phyloP scores from a whole-genome alignment of 176 grass and related monocot genomes.

The bread wheat (Triticum aestivum) region DNA sequence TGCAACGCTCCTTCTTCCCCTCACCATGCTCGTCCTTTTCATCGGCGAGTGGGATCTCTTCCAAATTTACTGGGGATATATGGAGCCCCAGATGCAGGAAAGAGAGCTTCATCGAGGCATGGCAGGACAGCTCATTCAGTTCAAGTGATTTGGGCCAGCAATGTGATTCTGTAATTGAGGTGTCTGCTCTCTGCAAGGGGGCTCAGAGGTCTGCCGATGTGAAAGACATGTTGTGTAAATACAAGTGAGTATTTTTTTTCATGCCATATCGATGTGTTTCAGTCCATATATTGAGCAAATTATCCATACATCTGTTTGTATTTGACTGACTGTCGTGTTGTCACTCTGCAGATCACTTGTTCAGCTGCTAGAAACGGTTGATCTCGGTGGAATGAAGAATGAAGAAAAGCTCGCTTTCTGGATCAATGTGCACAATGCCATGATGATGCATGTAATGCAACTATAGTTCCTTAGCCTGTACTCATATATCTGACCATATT shows the following conservation, averaged over 20 bases:
- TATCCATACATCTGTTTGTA: background rate
- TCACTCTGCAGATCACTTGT: conserved; percentile 59
- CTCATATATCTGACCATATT: background rate
- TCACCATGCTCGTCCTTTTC: conserved; percentile 95
- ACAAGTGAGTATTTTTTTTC: conserved; percentile 53
- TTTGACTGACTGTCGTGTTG: background rate
- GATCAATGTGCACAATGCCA: conserved; percentile 94
- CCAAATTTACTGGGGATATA: conserved; percentile 53
- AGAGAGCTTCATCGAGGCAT: conserved; percentile 48
- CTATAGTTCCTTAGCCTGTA: conserved; percentile 18
- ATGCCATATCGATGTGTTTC: background rate
- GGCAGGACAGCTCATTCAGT: conserved; percentile 46
- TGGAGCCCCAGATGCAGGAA: conserved; percentile 80
- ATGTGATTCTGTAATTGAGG: conserved; percentile 69
- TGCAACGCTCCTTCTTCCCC: conserved; percentile 46
- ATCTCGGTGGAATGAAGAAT: conserved; percentile 63
- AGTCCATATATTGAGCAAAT: background rate
- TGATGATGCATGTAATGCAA: conserved; percentile 99
- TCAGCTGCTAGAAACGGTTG: conserved; percentile 61
- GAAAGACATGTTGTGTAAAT: conserved; percentile 67
- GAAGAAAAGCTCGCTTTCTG: conserved; percentile 94
- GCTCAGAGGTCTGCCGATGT: conserved; percentile 52
- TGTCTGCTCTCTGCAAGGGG: conserved; percentile 65
- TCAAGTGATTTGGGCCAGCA: conserved; percentile 54
- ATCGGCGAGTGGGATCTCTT: conserved; percentile 64